Evolutionary conservation across 1,284 basidiomycete genomes (phyloP).

Genomic region (Cryptococcus sp.): DNA sequence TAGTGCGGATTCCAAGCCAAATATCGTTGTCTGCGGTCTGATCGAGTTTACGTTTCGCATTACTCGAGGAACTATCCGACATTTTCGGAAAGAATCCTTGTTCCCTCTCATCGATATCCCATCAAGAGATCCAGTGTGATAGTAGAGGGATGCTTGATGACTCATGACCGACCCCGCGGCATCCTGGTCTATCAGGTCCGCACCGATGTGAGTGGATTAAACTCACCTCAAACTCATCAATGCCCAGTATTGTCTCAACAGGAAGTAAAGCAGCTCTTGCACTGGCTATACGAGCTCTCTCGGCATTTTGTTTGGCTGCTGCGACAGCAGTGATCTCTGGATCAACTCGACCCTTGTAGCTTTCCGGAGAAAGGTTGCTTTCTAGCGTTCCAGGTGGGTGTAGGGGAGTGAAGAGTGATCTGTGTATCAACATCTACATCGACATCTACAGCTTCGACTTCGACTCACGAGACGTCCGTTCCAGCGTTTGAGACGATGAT

Average conservation of each 20-base stretch:
- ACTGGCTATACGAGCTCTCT: constrained; percentile 9
- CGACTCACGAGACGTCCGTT: constrained; percentile 30
- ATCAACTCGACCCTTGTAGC: constrained; percentile 27
- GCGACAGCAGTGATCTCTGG: constrained; percentile 12
- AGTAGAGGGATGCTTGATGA: constrained; percentile 23
- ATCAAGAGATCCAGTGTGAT: constrained; percentile 37
- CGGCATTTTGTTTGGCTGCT: constrained; percentile 14
- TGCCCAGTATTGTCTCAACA: constrained; percentile 22
- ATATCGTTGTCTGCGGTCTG: constrained; percentile 36
- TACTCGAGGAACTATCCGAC: constrained; percentile 53
- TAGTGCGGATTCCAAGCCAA: constrained; percentile 34
- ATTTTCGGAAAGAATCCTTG: constrained; percentile 47
- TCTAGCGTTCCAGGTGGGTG: constrained; percentile 47
- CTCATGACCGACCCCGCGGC: constrained; percentile 39
- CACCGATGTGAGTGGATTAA: not conserved
- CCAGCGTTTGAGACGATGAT: constrained; percentile 42
- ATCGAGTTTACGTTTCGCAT: constrained; percentile 37
- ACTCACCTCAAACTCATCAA: constrained; percentile 27
- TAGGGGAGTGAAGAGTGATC: constrained; percentile 35
- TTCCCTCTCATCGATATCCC: constrained; percentile 51
- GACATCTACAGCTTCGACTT: too few relatives aligned
- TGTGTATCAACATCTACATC: too few relatives aligned
- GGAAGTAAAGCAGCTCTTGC: constrained; percentile 18
- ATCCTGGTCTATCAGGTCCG: constrained; percentile 12
- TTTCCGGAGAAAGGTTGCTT: constrained; percentile 30